Base-by-base conservation (phyloP, 805 yeast genomes). In the Candida lessepsii region DNA sequence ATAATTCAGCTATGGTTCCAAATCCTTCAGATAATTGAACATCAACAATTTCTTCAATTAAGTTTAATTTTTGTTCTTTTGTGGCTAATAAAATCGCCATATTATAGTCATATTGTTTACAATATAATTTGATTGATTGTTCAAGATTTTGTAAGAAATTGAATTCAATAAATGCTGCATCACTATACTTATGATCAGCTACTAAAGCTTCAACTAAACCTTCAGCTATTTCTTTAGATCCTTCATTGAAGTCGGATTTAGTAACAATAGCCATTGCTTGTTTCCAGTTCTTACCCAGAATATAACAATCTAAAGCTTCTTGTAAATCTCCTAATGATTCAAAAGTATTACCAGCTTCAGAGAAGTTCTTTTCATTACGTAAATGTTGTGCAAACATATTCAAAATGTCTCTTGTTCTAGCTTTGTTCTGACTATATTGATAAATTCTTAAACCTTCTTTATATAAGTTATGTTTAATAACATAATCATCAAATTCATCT, bases 11-110 rank as follows among this genome's bases (percentile, higher is more conserved):
- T 46, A 89, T 70, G 0, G 75, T 68, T 48, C 95, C 96, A 62
- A 89, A 93, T 1, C 95, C 93, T 58, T 91, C 98, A 35, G 85
- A 81, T 26, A 91, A 60, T 14, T 81, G 85, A 1, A 81, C 77
- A 49, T 87, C 96, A 35, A 89, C 75, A 10, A 83, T 64, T 4
- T 70, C 62, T 32, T 74, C 78, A 9, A 86, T 61, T 19, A 83
- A 58, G 10, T 76, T 80, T 1, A 53, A 37, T 35, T 54, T 55
- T 4, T 62, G 55, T 39, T 75, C 73, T 29, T 70, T 70, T 14
- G 64, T 56, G 5, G 86, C 81, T 17, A 84, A 53, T 41, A 91
- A 66, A 24, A 85, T 76, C 0, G 97, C 98, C 30, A 78, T 82
- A 37, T 81, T 89, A 57, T 75, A 93, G 40, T 66, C 67, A 58